Percentiles rank a stretch among this genome's conserved stretches.
Evolutionary conservation across 2,329 filamentous ascomycete genomes (phyloP).

Genomic region (Blastomyces parvus): DNA sequence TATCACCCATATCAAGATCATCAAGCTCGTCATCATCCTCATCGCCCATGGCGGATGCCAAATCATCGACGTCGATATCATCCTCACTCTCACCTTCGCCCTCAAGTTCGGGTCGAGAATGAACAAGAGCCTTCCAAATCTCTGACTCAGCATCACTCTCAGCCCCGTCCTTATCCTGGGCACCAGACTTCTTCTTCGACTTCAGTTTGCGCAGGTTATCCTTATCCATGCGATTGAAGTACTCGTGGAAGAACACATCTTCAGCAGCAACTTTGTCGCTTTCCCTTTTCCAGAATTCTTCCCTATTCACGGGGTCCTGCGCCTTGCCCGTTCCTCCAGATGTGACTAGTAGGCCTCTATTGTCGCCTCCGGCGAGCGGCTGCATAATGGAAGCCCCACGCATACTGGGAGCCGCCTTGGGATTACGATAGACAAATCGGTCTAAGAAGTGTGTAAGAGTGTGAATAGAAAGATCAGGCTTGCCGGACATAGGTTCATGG

Average conservation of each 20-base stretch:
- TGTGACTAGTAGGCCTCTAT: conserved; percentile 52
- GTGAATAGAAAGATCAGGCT: conserved; percentile 83
- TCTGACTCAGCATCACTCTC: conserved; percentile 58
- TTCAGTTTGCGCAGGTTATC: conserved; percentile 50
- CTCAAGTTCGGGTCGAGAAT: conserved; percentile 67
- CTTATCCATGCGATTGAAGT: conserved; percentile 71
- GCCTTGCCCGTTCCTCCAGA: conserved; percentile 48
- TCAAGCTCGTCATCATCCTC: conserved; percentile 33
- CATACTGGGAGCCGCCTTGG: conserved; percentile 56
- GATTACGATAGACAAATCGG: conserved; percentile 95
- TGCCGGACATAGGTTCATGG: conserved; percentile 63
- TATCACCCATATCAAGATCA: conserved; percentile 32
- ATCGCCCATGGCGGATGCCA: conserved; percentile 44
- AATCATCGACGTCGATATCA: conserved; percentile 47
- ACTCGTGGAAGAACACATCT: conserved; percentile 96
- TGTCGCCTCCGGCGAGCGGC: conserved; percentile 60
- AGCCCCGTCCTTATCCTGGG: conserved; percentile 36
- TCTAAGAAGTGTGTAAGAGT: conserved; percentile 93
- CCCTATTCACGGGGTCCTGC: conserved; percentile 67
- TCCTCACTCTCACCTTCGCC: conserved; percentile 50
- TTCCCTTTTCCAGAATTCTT: conserved; percentile 86
- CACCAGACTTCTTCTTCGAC: conserved; percentile 42
- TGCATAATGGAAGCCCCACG: conserved; percentile 95
- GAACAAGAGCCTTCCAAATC: conserved; percentile 84
- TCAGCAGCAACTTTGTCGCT: conserved; percentile 78